phyloP scores from a whole-genome alignment of 2,329 filamentous ascomycete species.

The Dactylellina parvicollis region DNA sequence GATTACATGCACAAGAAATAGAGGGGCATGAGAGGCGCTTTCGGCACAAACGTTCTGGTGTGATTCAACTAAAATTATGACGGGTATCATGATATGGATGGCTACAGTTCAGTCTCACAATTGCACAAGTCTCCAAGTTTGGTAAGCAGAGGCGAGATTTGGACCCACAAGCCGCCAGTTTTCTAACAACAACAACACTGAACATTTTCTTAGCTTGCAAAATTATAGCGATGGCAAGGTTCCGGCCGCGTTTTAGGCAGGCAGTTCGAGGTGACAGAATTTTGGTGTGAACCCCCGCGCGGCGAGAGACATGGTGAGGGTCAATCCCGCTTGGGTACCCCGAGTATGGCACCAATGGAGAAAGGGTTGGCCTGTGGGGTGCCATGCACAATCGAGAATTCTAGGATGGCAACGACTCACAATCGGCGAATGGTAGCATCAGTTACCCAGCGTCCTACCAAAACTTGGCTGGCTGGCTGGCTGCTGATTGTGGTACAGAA shows the following conservation, averaged over 20 bases:
- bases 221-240: slow-evolving; percentile 24
- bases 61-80: not conserved
- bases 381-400: slow-evolving; percentile 23
- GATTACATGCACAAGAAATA: no score
- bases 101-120: slow-evolving; percentile 22
- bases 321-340: slow-evolving; percentile 15
- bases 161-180: slow-evolving; percentile 28
- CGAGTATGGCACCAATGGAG: not conserved
- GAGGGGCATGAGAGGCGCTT: not conserved
- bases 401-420: slow-evolving; percentile 30
- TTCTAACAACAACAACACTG: no score
- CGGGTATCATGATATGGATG: slow-evolving; percentile 7
- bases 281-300: slow-evolving; percentile 40
- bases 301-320: slow-evolving; percentile 28
- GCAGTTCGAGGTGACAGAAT: slow-evolving; percentile 43
- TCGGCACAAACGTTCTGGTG: slow-evolving; percentile 22
- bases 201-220: not conserved
- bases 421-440: slow-evolving; percentile 48
- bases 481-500: slow-evolving; percentile 49
- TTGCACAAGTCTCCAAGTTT: slow-evolving; percentile 18
- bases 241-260: slow-evolving; percentile 53
- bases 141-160: slow-evolving; percentile 41
- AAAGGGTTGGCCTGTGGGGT: slow-evolving; percentile 26
- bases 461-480: slow-evolving; percentile 15
- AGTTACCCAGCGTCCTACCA: slow-evolving; percentile 23